A percentile compares a stretch with the other conserved stretches of the same genome.
These are phyloP conservation scores for Cutaneotrichosporon spelunceum DNA, from an alignment of 1,284 basidiomycete genomes.

Conservation along the genomic window DNA sequence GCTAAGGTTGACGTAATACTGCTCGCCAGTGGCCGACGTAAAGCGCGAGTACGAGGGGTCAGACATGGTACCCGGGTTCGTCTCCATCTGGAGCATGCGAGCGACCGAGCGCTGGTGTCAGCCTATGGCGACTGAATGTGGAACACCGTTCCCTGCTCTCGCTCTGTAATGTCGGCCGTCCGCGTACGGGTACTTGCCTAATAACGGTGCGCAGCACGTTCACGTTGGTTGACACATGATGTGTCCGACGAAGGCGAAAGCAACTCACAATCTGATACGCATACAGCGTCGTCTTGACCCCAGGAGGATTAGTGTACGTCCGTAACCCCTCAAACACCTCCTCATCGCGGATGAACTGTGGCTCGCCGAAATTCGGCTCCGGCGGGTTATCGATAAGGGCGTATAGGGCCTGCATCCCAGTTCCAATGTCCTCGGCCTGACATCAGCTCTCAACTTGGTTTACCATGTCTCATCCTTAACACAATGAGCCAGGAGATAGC, in stretches of 20 bases:
- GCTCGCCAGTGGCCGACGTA: constrained; percentile 25
- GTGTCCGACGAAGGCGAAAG: not conserved
- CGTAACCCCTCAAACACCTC: constrained; percentile 28
- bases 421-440: constrained; percentile 13
- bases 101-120: constrained; percentile 36
- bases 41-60: constrained; percentile 36
- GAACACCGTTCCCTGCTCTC: too few species aligned
- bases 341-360: constrained; percentile 23
- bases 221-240: too few species aligned
- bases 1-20: constrained; percentile 35
- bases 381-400: constrained; percentile 34
- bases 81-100: constrained; percentile 45
- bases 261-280: constrained; percentile 43
- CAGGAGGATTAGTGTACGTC: constrained; percentile 32
- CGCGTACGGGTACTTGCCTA: too few species aligned
- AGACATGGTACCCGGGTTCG: constrained; percentile 30
- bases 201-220: too few species aligned
- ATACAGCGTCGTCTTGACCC: constrained; percentile 37
- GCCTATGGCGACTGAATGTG: not conserved
- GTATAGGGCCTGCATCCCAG: constrained; percentile 35
- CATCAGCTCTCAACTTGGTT: not conserved
- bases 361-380: constrained; percentile 20
- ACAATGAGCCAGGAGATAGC: not conserved
- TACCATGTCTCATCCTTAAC: too few species aligned
- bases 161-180: too few species aligned